Base-by-base conservation (phyloP, 2,329 filamentous ascomycete genomes). In the Rutstroemia sydowiana region DNA sequence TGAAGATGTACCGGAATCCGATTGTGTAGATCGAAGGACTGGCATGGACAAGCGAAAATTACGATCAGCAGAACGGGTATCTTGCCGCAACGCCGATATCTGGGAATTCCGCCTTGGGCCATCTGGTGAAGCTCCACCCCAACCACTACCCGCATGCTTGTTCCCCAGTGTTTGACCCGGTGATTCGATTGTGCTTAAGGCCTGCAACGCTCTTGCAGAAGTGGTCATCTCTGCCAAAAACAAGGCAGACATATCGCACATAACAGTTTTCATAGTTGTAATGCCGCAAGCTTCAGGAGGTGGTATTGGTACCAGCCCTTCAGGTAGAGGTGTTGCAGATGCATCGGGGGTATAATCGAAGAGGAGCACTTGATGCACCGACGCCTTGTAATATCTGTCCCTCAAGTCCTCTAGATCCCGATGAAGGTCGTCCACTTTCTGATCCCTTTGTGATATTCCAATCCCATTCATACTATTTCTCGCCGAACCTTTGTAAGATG, bases 1-100 rank as follows among this genome's bases (percentile, higher is more conserved):
- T 44, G 57, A 59, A 28, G 63, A 60, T 16, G 51, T 55, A 39
- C 56, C 63, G 9, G 65, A 63, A 43, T 63, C 59, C 42, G 65
- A 48, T 61, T 41, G 66, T 67, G 50, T 60, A 62, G 57, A 49
- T 2, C 68, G 71, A 41, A 73, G 70, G 52, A 79, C 77, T 13
- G 87, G 88, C 84, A 92, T 87, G 1, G 88, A 92, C 85, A 92
- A 90, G 56, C 88, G 84, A 53, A 79, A 74, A 41, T 82, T 72
- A 61, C 79, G 81, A 64, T 88, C 85, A 37, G 71, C 73, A 7
- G 81, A 79, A 42, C 81, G 73, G n/a, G 71, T 69, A 26, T 70
- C 65, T 34, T 68, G 55, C 52, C 37, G 55, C 14, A 74, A 73
- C 9, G 74, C 53, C 0, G 73, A 63, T 54, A 75, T 77, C 55